Percentiles rank a stretch among this genome's conserved stretches.
These are phyloP conservation scores for Taphrina betulina DNA, from an alignment of 1,139 yeast genomes.

Conservation along the genomic window DNA sequence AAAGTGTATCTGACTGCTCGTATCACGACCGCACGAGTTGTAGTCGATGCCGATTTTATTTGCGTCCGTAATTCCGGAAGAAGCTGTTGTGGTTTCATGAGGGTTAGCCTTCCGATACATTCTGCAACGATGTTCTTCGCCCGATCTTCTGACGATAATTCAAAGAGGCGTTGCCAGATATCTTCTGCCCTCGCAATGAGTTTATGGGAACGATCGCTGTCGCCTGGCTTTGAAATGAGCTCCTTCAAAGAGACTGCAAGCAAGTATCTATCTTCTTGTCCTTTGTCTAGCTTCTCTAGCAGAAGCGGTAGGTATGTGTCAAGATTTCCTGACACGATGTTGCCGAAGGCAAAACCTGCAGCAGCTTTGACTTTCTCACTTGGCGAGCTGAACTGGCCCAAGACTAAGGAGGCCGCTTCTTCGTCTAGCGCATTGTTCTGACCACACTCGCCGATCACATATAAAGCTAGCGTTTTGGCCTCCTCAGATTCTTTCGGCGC, in stretches of 20 bases:
- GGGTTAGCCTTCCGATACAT: conserved; percentile 45
- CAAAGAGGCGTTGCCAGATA: conserved; percentile 42
- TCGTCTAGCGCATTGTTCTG: conserved; percentile 37
- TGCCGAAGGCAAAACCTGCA: conserved; percentile 58
- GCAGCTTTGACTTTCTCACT: conserved; percentile 49
- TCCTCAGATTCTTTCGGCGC: conserved; percentile 28
- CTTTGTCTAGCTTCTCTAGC: conserved; percentile 45
- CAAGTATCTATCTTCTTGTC: conserved; percentile 38
- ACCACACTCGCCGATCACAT: conserved; percentile 23
- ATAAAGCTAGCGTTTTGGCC: conserved; percentile 8
- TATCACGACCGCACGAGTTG: conserved; percentile 42
- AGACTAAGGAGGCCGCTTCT: conserved; percentile 43
- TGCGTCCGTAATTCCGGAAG: conserved; percentile 41
- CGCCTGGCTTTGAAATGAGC: conserved; percentile 31
- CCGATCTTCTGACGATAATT: conserved; percentile 37
- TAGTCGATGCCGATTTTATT: conserved; percentile 39
- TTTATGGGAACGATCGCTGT: not conserved
- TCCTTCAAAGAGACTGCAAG: conserved; percentile 35
- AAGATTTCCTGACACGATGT: conserved; percentile 49
- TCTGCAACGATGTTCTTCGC: conserved; percentile 46
- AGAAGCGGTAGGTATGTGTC: conserved; percentile 46
- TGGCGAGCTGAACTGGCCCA: conserved; percentile 35
- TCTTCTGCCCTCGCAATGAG: conserved; percentile 34
- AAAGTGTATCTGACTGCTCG: conserved; percentile 47
- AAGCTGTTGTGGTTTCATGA: conserved; percentile 41